Evolutionary conservation across 306 rosid genomes (phyloP).

Genomic region (Alnus rubra): DNA sequence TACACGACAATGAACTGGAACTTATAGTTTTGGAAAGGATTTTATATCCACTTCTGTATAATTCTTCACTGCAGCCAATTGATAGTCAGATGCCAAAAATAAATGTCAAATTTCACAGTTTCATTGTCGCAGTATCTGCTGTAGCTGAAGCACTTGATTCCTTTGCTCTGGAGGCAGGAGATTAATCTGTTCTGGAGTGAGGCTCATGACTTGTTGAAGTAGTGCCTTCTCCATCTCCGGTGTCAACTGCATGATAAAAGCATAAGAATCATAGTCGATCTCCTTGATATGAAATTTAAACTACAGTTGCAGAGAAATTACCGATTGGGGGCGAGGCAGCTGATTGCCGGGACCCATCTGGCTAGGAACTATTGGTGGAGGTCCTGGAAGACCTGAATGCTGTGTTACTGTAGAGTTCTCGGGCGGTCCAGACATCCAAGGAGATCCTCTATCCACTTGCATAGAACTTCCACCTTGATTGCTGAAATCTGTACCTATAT

Average conservation of each 20-base stretch:
- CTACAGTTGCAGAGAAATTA: slow-evolving; percentile 26
- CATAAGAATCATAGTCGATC: neutral
- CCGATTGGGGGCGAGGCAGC: slow-evolving; percentile 51
- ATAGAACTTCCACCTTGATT: slow-evolving; percentile 66
- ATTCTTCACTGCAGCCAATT: slow-evolving; percentile 19
- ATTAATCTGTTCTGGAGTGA: slow-evolving; percentile 82
- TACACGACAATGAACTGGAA: neutral
- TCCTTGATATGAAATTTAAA: slow-evolving; percentile 9
- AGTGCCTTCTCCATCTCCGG: slow-evolving; percentile 93
- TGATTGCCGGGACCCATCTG: slow-evolving; percentile 69
- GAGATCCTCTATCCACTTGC: slow-evolving; percentile 76
- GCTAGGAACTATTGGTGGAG: slow-evolving; percentile 42
- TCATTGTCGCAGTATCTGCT: slow-evolving; percentile 84
- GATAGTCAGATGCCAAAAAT: slow-evolving; percentile 7
- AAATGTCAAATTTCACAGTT: neutral
- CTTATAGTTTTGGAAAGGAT: neutral
- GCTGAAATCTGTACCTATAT: slow-evolving; percentile 63
- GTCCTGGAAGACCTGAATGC: slow-evolving; percentile 58
- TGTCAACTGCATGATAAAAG: slow-evolving; percentile 54
- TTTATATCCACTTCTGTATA: slow-evolving; percentile 12
- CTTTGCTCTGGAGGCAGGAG: slow-evolving; percentile 91
- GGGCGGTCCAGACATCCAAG: slow-evolving; percentile 65
- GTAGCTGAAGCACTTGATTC: slow-evolving; percentile 93
- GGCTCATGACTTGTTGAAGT: slow-evolving; percentile 99
- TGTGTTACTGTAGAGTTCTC: slow-evolving; percentile 55